Base-by-base conservation (phyloP, 2,329 filamentous ascomycete species). In the Exophiala alcalophila region DNA sequence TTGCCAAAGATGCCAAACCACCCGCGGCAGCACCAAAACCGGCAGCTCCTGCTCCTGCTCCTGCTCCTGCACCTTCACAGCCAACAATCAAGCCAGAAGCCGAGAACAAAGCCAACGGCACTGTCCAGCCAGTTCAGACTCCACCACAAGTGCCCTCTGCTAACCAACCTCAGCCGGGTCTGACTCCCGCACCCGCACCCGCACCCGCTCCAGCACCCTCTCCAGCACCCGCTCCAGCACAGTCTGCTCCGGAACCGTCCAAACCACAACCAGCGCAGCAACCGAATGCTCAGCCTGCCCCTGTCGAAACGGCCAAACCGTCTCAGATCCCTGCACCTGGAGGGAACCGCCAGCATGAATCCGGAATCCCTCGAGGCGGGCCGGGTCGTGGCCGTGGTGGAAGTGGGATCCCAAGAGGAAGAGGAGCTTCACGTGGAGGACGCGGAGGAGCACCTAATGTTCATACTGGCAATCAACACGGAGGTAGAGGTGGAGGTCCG, bases 1-100 rank as follows among this genome's bases (percentile, higher is more conserved):
- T 86, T 40, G 89, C 84, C 0, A 90, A 91, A 65, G 71, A 67
- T 39, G 76, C 80, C 8, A 84, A 79, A 60, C 71, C 76, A 40
- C 53, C 65, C 14, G 62, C 71, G 14, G 57, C 62, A 37, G 53
- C 60, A 29, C 29, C 50, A 18, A 39, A 49, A 32, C 34, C 56
- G 38, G 40, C 41, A 40, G 20, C 47, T n/a, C 29, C 45, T 19
- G 26, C 44, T 9, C 30, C 35, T n/a, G 36, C 44, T 47, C 28
- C 48, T 30, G 18, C 41, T 24, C 32, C 40, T 12, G 47, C 49
- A 11, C 42, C 44, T 26, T 27, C 31, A 12, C 45, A 37, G 36
- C 20, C 45, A 25, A 46, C 48, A 20, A 38, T 31, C 14, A 37
- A 24, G 10, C 34, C 46, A 27, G 40, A 38, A 16, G 20, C 27